Base-by-base conservation (phyloP, 1,284 basidiomycete species). In the Takashimella koratensis region DNA sequence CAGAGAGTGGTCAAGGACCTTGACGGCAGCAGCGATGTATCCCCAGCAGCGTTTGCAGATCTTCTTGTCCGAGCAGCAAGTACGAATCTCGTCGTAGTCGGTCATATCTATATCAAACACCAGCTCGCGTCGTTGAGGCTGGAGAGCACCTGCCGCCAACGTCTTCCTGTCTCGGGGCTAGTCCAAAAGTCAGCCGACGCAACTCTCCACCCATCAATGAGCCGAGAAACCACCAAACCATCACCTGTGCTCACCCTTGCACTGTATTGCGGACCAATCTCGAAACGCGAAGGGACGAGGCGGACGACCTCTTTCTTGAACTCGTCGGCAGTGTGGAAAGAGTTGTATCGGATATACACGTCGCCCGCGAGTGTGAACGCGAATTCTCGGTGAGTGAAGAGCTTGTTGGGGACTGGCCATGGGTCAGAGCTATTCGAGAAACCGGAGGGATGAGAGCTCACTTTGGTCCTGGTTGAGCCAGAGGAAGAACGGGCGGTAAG, bases 81-180 rank as follows among this genome's bases (percentile, higher is more conserved):
- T 97, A 49, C 96, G 86, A 66, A 98, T 85, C 54, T 87, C 82
- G 74, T 99, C 96, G 77, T 99, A 99, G 77, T 99, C 95, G 16
- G 95, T 96, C 94, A 99, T 97, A 76, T 99, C 95, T 71, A 99
- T 97, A 84, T 98, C 96, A 70, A 99, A 97, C 1, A 99, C 96
- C 26, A 99, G 85, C 74, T 98, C 95, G 59, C 96, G 87, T 56
- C 85, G 83, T 23, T 85, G 76, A 0, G 95, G 92, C 47, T 82
- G 81, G 66, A 98, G 87, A 2, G 84, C 83, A 5, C 84, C 81
- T 5, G 87, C 80, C 2, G 86, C 84, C 39, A 94, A 79, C 0
- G 88, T 88, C 71, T 95, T 96, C 67, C 86, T 88, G 78, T 98
- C 95, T 67, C 86, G 83, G 4, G 94, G 94, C 89, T 93, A 71